Evolutionary conservation across 257 asterid genomes (phyloP).

Genomic region (Perilla frutescens): DNA sequence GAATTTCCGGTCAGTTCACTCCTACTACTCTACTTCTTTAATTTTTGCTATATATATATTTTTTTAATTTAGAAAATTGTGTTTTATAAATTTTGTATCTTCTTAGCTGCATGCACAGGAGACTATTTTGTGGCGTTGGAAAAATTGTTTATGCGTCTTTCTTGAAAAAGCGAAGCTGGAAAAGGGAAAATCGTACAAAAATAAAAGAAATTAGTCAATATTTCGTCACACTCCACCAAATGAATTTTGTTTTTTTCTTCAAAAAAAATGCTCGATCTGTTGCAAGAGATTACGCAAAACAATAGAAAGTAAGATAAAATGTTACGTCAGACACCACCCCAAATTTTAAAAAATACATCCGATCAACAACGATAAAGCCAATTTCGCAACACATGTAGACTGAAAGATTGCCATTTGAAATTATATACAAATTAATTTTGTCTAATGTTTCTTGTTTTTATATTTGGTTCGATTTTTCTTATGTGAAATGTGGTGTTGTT

Average conservation of each 20-base stretch:
- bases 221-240: conserved; percentile 18
- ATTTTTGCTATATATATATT: not conserved
- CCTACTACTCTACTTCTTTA: not conserved
- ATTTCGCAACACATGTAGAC: no score
- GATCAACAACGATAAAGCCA: no score
- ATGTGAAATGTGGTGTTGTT: not conserved
- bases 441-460: not conserved
- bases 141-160: not conserved
- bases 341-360: not conserved
- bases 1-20: conserved; percentile 52
- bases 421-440: not conserved
- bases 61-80: not conserved
- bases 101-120: conserved; percentile 10
- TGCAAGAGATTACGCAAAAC: not conserved
- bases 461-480: not conserved
- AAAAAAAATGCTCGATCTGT: not conserved
- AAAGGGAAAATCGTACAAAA: not conserved
- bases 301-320: not conserved
- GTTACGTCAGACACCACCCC: not conserved
- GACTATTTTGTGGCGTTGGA: not conserved
- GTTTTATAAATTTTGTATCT: no score
- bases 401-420: no score
- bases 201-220: not conserved
- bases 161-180: not conserved
- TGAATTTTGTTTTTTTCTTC: not conserved